Conservation (phyloP, 352 stramenopile species). For the Phytophthora boehmeriae region DNA sequence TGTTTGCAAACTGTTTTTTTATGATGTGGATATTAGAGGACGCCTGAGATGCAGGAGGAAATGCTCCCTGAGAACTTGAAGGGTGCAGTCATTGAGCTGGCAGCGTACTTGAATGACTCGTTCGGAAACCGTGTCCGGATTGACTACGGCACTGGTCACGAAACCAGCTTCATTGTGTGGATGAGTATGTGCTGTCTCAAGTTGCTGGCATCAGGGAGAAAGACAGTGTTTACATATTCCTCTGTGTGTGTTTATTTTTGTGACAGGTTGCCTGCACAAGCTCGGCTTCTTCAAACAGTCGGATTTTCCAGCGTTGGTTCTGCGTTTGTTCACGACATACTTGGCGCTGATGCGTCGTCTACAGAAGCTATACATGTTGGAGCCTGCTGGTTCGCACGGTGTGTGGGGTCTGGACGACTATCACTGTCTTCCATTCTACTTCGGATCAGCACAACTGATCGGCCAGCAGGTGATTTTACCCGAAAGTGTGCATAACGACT, state of each 20-base stretch:
- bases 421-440: slow-evolving; percentile 98
- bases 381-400: slow-evolving; percentile 98
- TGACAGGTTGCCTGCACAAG: slow-evolving; percentile 83
- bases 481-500: slow-evolving; percentile 76
- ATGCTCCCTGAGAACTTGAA: slow-evolving; percentile 65
- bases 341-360: slow-evolving; percentile 93
- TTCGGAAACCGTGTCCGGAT: slow-evolving; percentile 98
- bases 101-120: slow-evolving; percentile 94
- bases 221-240: slow-evolving; percentile 8
- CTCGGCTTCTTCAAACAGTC: slow-evolving; percentile 88
- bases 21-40: slow-evolving; percentile 37
- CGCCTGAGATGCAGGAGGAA: slow-evolving; percentile 57
- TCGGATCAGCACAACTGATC: slow-evolving; percentile 96
- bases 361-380: slow-evolving; percentile 97
- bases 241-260: slow-evolving; percentile 6
- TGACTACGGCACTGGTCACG: slow-evolving; percentile 99
- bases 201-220: not conserved
- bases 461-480: slow-evolving; percentile 75
- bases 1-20: slow-evolving; percentile 11
- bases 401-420: slow-evolving; percentile 99
- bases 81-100: slow-evolving; percentile 90
- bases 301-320: slow-evolving; percentile 86
- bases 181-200: slow-evolving; percentile 62
- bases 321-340: slow-evolving; percentile 94
- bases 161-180: slow-evolving; percentile 98